Base-by-base conservation (phyloP, 805 yeast genomes). In the Ogataea glucozyma region DNA sequence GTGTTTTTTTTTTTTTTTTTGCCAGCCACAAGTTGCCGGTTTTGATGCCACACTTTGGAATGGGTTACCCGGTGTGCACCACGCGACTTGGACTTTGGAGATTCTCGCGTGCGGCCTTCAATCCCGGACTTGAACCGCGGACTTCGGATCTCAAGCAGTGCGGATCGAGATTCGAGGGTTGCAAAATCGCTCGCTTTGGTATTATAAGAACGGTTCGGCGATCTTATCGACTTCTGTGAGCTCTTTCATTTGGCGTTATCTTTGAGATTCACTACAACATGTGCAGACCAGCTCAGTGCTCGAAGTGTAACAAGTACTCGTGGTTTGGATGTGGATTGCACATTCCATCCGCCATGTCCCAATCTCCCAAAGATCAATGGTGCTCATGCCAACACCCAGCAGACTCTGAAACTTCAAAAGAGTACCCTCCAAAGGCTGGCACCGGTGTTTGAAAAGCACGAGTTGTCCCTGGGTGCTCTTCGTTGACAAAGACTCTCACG, bases 281-380 rank as follows among this genome's bases (percentile, higher is more conserved):
- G 73, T 69, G 73, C 50, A 64, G 61, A 52, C 60, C 69, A 36
- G 51, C 65, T 19, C 35, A 38, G 19, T 70, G 73, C 49, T 43
- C 64, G 6, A 43, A 41, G 19, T 70, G 73, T 47, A 36, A 49
- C 7, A 52, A 56, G 12, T 41, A 55, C 2, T 47, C 75, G 14
- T 73, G 76, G 76, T 52, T 53, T 21, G 78, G 78, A 12, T 73
- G 78, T 57, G 78, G 77, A 3, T 35, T 53, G 26, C 78, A 73
- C 47, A 61, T 72, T 29, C 67, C 74, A 9, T 17, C 49, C 1
- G 74, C 73, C 10, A 69, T 73, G 75, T 45, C 52, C n/a, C 45
- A 48, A 5, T 50, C 55, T 13, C 65, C 72, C 10, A 60, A 61
- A 38, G 64, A 56, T 8, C 44, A 67, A 26, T 71, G 75, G 73